Base-by-base conservation (phyloP, 2,329 filamentous ascomycete genomes). In the Fusarium sp. region DNA sequence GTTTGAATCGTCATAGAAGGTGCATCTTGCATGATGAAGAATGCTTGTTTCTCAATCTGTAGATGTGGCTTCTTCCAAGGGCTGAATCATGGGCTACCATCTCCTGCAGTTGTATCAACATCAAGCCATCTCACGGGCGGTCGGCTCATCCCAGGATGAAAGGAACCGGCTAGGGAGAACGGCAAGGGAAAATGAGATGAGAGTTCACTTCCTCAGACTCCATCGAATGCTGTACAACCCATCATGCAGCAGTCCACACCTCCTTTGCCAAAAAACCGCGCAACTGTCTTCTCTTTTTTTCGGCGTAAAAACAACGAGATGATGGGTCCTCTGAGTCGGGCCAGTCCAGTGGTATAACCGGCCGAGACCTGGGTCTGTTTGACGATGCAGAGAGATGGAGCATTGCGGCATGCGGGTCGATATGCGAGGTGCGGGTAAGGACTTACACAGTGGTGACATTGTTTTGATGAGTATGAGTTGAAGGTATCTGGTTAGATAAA, bases 311-410 rank as follows among this genome's bases (percentile, higher is more conserved):
- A 20, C 22, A 68, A 71, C 22, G 54, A 69, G 54, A 44, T 50
- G 53, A 36, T 73, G 58, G 66, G 41, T 66, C 54, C 68, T 73
- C 52, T 49, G 53, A 57, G 54, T 71, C 70, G 62, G 62, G n/a
- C 47, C 53, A 72, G 70, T 73, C 53, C 49, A 72, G 70, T 73
- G 49, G 63, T 66, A 71, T 52, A 72, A 68, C 70, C 70, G 66
- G 70, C 70, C 70, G 70, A 73, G 70, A 73, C 70, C 67, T 66
- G 49, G 49, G 62, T 55, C 56, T 57, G 45, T 54, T 47, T 45
- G 52, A 50, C 47, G 42, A 71, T 45, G 70, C 57, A 71, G 36
- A 31, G 46, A 41, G 38, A 73, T 27, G 70, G 70, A 52, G 60
- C 29, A 55, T 25, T 53, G 54, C 25, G 33, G 63, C 42, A 70